These are phyloP conservation scores for Physaria fendleri DNA, from an alignment of 345 rosid species.

Conservation along the genomic window DNA sequence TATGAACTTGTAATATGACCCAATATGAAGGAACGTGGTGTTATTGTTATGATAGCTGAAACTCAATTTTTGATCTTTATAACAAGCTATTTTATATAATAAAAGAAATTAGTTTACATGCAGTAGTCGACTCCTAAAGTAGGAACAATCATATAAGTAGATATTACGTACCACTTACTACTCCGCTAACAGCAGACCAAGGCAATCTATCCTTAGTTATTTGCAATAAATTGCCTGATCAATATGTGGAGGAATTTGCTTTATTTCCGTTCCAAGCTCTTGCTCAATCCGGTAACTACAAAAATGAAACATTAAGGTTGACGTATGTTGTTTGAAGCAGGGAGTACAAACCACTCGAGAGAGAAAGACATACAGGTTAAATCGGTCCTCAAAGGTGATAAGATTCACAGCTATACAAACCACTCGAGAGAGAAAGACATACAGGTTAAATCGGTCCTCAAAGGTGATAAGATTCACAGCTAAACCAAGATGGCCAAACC, in stretches of 20 bases:
- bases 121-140: not conserved
- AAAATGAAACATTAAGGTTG: not conserved
- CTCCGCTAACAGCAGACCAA: conserved; percentile 23
- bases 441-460: conserved; percentile 93
- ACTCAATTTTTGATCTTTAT: not conserved
- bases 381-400: conserved; percentile 89
- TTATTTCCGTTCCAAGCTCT: conserved; percentile 93
- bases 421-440: conserved; percentile 19
- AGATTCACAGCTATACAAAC: conserved; percentile 80
- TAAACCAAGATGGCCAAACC: conserved; percentile 93
- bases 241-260: conserved; percentile 93
- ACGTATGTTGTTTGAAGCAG: not conserved
- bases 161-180: conserved; percentile 41
- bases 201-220: conserved; percentile 30
- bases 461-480: conserved; percentile 92
- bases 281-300: conserved; percentile 93
- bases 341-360: not conserved
- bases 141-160: not conserved
- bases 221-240: conserved; percentile 91
- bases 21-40: not conserved
- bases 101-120: not conserved
- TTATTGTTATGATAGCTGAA: not conserved
- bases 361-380: conserved; percentile 58
- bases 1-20: not conserved
- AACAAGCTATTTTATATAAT: not conserved